These are phyloP conservation scores for Senna siamea DNA, from an alignment of 306 rosid genomes.

Conservation along the genomic window DNA sequence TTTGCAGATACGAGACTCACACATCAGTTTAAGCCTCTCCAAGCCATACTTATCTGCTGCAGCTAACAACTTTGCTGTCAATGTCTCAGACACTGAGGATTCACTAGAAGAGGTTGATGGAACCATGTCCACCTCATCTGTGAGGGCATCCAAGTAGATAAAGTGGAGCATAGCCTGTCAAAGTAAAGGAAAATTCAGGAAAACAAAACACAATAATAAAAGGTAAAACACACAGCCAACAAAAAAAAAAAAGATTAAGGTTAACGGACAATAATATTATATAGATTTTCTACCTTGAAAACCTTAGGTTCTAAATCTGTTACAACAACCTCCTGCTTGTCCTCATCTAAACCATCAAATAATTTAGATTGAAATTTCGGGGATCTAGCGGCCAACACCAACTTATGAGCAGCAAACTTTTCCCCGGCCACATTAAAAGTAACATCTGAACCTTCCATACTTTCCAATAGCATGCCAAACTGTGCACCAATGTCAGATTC, in stretches of 20 bases:
- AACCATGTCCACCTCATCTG: constrained; percentile 53
- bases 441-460: constrained; percentile 68
- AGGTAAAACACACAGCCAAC: constrained; percentile 7
- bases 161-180: constrained; percentile 64
- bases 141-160: constrained; percentile 62
- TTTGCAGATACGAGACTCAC: constrained; percentile 73
- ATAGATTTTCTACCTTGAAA: constrained; percentile 57
- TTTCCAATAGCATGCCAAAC: constrained; percentile 58
- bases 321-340: constrained; percentile 47
- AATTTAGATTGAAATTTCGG: constrained; percentile 49
- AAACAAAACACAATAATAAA: not conserved
- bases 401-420: constrained; percentile 62
- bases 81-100: constrained; percentile 47
- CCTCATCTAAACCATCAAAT: constrained; percentile 47
- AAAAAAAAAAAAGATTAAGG: not conserved
- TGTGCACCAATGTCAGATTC: constrained; percentile 67
- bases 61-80: constrained; percentile 62
- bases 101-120: constrained; percentile 50
- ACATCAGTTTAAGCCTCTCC: constrained; percentile 65
- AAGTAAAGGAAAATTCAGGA: constrained; percentile 11
- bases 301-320: constrained; percentile 64
- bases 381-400: constrained; percentile 74
- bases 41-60: constrained; percentile 65
- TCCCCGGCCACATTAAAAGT: constrained; percentile 60
- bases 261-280: not conserved